Base-by-base conservation (phyloP, 495 filamentous ascomycete species). In the Aspergillus conjunctus region DNA sequence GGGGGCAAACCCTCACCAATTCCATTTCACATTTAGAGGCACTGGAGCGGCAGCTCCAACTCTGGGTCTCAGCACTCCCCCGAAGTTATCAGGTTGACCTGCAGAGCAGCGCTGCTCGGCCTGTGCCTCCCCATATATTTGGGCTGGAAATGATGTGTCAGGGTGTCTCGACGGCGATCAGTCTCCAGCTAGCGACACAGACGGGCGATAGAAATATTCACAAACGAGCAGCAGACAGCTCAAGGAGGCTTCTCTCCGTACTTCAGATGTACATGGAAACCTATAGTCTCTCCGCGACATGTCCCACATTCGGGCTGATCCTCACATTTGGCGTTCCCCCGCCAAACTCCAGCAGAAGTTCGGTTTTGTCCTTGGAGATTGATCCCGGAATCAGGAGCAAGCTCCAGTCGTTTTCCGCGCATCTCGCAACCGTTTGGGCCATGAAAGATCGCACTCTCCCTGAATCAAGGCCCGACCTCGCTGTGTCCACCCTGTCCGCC, bases 101-200 rank as follows among this genome's bases (percentile, higher is more conserved):
- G 12, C 71, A 72, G 48, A 70, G 52, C 26, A 63, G 60, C 20
- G 64, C 68, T 2, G 8, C 59, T 17, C 71, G 63, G 45, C 50
- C 70, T 20, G 67, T 69, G 0, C 73, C 74, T 0, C 76, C 76
- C 1, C 76, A 78, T 60, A 73, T 76, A 1, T 77, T 78, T n/a
- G 67, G 58, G 4, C 65, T 78, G 14, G 76, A 78, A 30, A 73
- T 78, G 66, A 72, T 70, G 39, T 76, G 76, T 39, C 70, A 77
- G 57, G 68, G 74, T 33, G 68, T 74, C 18, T 63, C 64, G 1
- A 64, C 71, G 0, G 46, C 63, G 12, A 33, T 78, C 37, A 73
- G 69, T 51, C 58, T 69, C 12, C 68, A 75, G 45, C 66, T 75
- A 30, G 70, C 74, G 0, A 33, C 64, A 7, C 67, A 70, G n/a